These are phyloP conservation scores for Cryptococcus sp. DNA, from an alignment of 1,284 basidiomycete genomes.

Conservation along the genomic window DNA sequence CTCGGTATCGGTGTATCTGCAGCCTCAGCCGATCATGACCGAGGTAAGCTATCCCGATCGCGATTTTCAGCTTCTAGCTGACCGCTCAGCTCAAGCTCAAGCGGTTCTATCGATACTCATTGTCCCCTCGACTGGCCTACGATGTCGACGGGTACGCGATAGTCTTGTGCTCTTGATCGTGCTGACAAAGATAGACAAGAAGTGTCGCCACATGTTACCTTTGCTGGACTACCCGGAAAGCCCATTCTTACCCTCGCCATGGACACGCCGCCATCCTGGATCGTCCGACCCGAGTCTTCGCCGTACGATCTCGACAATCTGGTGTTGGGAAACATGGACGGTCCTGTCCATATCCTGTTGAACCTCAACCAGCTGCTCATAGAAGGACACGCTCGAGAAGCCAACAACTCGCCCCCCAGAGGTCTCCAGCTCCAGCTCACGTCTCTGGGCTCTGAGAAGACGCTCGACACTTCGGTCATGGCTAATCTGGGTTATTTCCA, in stretches of 20 bases:
- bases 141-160: constrained; percentile 61
- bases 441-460: constrained; percentile 49
- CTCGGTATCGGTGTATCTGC: constrained; percentile 66
- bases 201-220: constrained; percentile 46
- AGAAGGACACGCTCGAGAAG: constrained; percentile 87
- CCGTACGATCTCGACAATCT: constrained; percentile 95
- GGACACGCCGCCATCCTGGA: constrained; percentile 85
- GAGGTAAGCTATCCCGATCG: constrained; percentile 55
- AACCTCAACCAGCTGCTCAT: constrained; percentile 85
- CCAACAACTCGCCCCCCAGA: constrained; percentile 61
- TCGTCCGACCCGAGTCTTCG: constrained; percentile 81
- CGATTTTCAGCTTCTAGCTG: not conserved
- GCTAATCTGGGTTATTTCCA: constrained; percentile 95
- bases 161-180: no score
- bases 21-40: constrained; percentile 56
- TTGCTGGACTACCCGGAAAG: constrained; percentile 51
- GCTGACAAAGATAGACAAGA: constrained; percentile 27
- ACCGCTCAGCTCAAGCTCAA: constrained; percentile 71
- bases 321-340: constrained; percentile 60
- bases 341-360: constrained; percentile 68
- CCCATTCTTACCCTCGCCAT: constrained; percentile 86
- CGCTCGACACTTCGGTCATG: constrained; percentile 82
- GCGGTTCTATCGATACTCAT: constrained; percentile 82
- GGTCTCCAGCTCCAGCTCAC: constrained; percentile 78
- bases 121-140: constrained; percentile 59